Evolutionary conservation across 345 rosid species (phyloP).

Genomic region (Heritiera fomes): DNA sequence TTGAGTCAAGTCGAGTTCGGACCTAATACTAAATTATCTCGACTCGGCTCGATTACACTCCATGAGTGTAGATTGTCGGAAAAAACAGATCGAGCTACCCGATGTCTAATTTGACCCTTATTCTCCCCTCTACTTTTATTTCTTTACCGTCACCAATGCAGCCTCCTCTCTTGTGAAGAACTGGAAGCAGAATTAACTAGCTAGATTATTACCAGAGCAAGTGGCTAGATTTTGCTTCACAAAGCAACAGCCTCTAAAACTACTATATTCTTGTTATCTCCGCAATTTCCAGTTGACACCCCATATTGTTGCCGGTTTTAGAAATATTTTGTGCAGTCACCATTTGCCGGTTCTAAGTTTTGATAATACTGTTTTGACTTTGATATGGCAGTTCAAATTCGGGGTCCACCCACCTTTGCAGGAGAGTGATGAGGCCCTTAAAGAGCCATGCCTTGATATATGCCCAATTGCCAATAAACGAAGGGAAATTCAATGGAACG

Average conservation of each 20-base stretch:
- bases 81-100: not conserved
- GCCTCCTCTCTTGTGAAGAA: not conserved
- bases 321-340: not conserved
- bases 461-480: slow-evolving; percentile 65
- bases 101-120: not conserved
- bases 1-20: no score
- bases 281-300: not conserved
- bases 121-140: not conserved
- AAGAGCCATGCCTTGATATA: slow-evolving; percentile 74
- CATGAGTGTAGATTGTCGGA: not conserved
- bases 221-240: not conserved
- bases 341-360: not conserved
- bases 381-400: slow-evolving; percentile 12
- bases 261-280: not conserved
- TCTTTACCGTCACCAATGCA: not conserved
- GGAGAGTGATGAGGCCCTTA: slow-evolving; percentile 29
- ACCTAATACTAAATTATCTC: no score
- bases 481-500: slow-evolving; percentile 20
- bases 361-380: not conserved
- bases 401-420: not conserved
- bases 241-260: not conserved
- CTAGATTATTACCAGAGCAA: not conserved
- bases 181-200: not conserved
- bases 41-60: no score
- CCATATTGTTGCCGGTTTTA: not conserved